phyloP scores from a whole-genome alignment of 2,329 filamentous ascomycete species.

The Diplodia scrobiculata region DNA sequence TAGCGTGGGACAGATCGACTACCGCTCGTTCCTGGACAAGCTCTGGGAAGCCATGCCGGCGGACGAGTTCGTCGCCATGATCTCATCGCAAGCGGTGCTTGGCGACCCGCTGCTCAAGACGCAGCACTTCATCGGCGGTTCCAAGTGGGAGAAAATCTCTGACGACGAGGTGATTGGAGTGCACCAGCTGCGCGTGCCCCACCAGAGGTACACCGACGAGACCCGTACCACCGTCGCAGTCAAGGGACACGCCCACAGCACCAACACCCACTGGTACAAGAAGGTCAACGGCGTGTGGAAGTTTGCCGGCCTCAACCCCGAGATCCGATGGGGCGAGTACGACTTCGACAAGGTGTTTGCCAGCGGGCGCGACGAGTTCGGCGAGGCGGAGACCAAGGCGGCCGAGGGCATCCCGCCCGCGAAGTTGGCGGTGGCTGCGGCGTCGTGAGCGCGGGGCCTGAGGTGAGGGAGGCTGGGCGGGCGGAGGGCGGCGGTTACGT shows the following conservation, averaged over 20 bases:
- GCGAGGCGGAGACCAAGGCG: constrained; percentile 45
- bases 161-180: constrained; percentile 55
- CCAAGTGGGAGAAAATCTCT: constrained; percentile 54
- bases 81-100: constrained; percentile 56
- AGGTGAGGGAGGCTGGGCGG: not conserved
- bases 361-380: constrained; percentile 51
- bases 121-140: constrained; percentile 60
- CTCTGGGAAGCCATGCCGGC: constrained; percentile 60
- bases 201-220: constrained; percentile 58
- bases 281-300: constrained; percentile 62
- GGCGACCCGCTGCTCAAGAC: constrained; percentile 58
- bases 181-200: constrained; percentile 62
- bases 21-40: constrained; percentile 60
- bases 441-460: constrained; percentile 3
- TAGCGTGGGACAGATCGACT: constrained; percentile 61
- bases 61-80: constrained; percentile 57
- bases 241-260: constrained; percentile 61
- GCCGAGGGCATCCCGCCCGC: constrained; percentile 43
- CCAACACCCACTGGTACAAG: constrained; percentile 58
- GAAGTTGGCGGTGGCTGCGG: constrained; percentile 10
- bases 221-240: constrained; percentile 51
- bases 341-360: constrained; percentile 60
- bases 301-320: constrained; percentile 58
- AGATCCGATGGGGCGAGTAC: constrained; percentile 59
- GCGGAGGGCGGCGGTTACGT: constrained; percentile 13